These are phyloP conservation scores for Ophidiomyces ophidiicola DNA, from an alignment of 2,329 filamentous ascomycete species.

Conservation along the genomic window DNA sequence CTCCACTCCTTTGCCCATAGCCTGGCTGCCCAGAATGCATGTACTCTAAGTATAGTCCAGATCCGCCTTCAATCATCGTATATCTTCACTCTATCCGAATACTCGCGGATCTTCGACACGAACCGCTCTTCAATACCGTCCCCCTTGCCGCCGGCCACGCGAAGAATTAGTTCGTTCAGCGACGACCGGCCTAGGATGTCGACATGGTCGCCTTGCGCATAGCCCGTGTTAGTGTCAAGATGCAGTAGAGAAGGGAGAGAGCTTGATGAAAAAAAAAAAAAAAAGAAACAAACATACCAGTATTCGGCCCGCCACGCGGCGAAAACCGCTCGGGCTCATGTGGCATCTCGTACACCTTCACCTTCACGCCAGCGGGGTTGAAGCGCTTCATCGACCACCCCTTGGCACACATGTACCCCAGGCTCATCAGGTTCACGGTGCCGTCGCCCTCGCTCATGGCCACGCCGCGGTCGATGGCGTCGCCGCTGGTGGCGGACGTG, in stretches of 20 bases:
- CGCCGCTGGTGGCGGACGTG: conserved; percentile 36
- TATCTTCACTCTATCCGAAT: conserved; percentile 72
- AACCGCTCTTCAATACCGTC: conserved; percentile 65
- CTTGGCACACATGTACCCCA: conserved; percentile 92
- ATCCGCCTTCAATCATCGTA: conserved; percentile 47
- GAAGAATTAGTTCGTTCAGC: conserved; percentile 79
- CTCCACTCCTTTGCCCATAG: too few species aligned
- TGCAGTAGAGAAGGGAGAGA: not conserved
- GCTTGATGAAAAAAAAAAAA: not conserved
- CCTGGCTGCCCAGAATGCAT: too few species aligned
- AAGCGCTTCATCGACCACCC: conserved; percentile 91
- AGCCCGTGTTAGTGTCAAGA: not conserved
- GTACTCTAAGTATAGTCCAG: too few species aligned
- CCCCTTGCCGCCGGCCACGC: conserved; percentile 74
- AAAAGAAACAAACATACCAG: conserved; percentile 32
- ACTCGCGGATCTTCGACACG: conserved; percentile 68
- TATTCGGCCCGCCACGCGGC: conserved; percentile 58
- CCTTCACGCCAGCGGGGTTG: conserved; percentile 69
- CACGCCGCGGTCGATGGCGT: conserved; percentile 66
- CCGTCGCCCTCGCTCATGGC: conserved; percentile 92
- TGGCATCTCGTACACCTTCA: conserved; percentile 89
- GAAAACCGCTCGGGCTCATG: conserved; percentile 91
- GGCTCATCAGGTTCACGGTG: conserved; percentile 82
- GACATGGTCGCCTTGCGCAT: conserved; percentile 73
- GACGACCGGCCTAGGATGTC: conserved; percentile 84